A percentile compares a stretch with the other conserved stretches of the same genome.
phyloP scores from a whole-genome alignment of 768 basidiomycete genomes.

The Phanerochaete sordida region DNA sequence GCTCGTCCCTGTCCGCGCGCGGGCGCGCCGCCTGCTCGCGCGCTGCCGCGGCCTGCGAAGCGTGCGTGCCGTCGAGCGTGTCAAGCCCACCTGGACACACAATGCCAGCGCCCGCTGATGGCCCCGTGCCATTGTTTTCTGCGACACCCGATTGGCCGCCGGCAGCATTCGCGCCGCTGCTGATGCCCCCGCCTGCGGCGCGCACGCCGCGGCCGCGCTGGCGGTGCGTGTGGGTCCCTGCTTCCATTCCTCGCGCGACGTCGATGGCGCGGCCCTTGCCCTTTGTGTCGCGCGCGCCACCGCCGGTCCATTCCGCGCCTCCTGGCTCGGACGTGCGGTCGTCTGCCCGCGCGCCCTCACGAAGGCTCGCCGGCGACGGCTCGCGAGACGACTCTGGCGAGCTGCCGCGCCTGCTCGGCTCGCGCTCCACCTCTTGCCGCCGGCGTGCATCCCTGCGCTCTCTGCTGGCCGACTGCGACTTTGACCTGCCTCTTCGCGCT shows the following conservation, averaged over 20 bases:
- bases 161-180: neutral
- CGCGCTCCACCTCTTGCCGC: neutral
- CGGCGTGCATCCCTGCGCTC: neutral
- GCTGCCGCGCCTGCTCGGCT: neutral
- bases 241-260: constrained; percentile 1
- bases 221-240: constrained; percentile 2
- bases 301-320: neutral
- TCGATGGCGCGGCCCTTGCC: constrained; percentile 11
- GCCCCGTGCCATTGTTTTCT: neutral
- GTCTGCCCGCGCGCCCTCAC: neutral
- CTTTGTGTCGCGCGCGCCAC: constrained; percentile 5
- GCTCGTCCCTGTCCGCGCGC: neutral
- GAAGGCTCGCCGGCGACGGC: neutral
- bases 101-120: constrained; percentile 1
- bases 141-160: constrained; percentile 1
- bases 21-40: neutral
- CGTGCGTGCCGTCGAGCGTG: neutral
- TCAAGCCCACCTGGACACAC: constrained; percentile 1
- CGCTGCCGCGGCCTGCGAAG: neutral
- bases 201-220: neutral
- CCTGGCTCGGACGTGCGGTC: neutral
- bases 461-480: neutral
- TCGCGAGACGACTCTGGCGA: neutral
- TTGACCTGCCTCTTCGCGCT: neutral
- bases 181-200: neutral